A percentile compares a stretch with the other conserved stretches of the same genome.
Conservation (phyloP, 1,139 yeast species). For the Taphrina confusa region DNA sequence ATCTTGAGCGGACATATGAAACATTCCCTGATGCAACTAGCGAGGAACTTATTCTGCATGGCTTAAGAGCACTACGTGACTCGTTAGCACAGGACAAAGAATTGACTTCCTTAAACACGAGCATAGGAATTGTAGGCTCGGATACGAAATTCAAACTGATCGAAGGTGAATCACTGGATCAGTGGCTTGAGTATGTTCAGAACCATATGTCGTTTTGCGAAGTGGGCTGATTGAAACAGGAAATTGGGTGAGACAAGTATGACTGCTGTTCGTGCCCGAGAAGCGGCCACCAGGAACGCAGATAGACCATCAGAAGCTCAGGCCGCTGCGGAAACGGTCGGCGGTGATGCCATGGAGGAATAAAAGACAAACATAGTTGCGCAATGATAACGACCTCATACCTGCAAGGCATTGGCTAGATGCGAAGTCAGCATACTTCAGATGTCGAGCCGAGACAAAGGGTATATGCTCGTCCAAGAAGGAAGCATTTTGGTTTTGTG, state of each 20-base stretch:
- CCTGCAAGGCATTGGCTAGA: too few species aligned
- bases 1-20: constrained; percentile 80
- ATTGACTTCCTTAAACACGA: constrained; percentile 76
- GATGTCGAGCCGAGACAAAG: too few species aligned
- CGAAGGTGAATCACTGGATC: constrained; percentile 81
- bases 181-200: constrained; percentile 63
- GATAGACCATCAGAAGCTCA: constrained; percentile 51
- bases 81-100: constrained; percentile 94
- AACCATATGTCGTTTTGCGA: not conserved
- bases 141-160: constrained; percentile 71
- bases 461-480: too few species aligned
- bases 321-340: constrained; percentile 44
- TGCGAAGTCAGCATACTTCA: too few species aligned
- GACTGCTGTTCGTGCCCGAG: constrained; percentile 39
- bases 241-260: constrained; percentile 39
- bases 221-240: not conserved
- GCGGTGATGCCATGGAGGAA: constrained; percentile 40
- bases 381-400: not conserved
- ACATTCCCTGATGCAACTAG: constrained; percentile 57
- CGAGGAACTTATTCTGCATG: constrained; percentile 80
- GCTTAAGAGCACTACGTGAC: constrained; percentile 88
- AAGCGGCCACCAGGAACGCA: constrained; percentile 25
- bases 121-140: constrained; percentile 86
- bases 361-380: not conserved
- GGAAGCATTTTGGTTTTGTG: too few species aligned